These are phyloP conservation scores for Candida saitoana DNA, from an alignment of 805 yeast species.

Conservation along the genomic window DNA sequence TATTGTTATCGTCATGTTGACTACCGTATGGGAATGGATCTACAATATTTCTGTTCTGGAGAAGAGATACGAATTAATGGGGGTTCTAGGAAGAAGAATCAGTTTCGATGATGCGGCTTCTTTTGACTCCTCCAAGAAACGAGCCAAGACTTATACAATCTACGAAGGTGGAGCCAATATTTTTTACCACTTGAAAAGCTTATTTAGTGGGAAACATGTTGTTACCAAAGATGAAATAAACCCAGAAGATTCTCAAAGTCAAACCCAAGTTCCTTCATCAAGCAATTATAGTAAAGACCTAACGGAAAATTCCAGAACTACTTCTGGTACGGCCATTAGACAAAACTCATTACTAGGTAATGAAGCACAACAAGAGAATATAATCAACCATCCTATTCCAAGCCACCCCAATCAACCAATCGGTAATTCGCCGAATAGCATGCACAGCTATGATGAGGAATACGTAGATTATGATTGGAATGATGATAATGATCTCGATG, in stretches of 20 bases:
- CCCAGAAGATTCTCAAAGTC: not conserved
- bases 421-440: not conserved
- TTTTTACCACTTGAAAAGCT: not conserved
- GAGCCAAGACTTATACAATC: not conserved
- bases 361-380: not conserved
- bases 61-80: constrained; percentile 46
- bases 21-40: constrained; percentile 66
- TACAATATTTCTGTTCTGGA: constrained; percentile 50
- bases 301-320: not conserved
- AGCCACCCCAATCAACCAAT: not conserved
- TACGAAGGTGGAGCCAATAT: constrained; percentile 4
- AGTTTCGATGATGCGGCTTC: constrained; percentile 41
- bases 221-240: constrained; percentile 1
- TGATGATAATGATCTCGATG: constrained; percentile 9
- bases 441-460: constrained; percentile 4
- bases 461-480: constrained; percentile 5
- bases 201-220: not conserved
- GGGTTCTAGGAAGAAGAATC: constrained; percentile 59
- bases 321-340: not conserved
- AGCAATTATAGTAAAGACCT: not conserved
- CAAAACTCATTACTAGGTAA: not conserved
- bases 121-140: not conserved
- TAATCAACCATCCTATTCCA: not conserved
- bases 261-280: not conserved
- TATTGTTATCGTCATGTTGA: constrained; percentile 46